Percentiles rank a stretch among this genome's conserved stretches.
Evolutionary conservation across 2,329 filamentous ascomycete species (phyloP).

Genomic region (Stagonosporopsis tanaceti): DNA sequence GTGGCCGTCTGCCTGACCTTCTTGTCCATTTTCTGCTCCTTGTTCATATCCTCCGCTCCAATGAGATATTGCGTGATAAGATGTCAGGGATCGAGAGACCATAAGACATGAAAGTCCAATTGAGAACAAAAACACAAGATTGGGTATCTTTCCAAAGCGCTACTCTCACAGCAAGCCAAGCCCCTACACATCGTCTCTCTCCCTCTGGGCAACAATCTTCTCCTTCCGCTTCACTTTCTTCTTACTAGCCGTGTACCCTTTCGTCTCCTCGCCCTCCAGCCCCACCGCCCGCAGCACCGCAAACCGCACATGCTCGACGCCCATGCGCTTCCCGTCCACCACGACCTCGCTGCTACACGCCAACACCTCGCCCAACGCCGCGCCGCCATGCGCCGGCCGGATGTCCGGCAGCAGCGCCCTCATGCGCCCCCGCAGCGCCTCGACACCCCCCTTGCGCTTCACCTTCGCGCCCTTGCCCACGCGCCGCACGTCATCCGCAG

Average conservation of each 20-base stretch:
- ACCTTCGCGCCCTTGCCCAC: constrained; percentile 22
- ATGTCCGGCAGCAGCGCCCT: constrained; percentile 49
- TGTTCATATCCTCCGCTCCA: too few relatives aligned
- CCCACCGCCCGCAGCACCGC: constrained; percentile 66
- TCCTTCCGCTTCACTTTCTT: constrained; percentile 16
- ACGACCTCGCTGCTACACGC: constrained; percentile 64
- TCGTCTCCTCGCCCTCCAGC: constrained; percentile 22
- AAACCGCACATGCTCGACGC: constrained; percentile 69
- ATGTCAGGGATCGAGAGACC: too few relatives aligned
- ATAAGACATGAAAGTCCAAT: too few relatives aligned
- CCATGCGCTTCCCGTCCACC: constrained; percentile 59
- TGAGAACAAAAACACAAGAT: too few relatives aligned
- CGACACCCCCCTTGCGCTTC: constrained; percentile 46
- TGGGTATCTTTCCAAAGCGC: too few relatives aligned
- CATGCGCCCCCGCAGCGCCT: constrained; percentile 54
- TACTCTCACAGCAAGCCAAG: neutral
- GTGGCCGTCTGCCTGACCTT: too few relatives aligned
- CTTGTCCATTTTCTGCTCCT: too few relatives aligned
- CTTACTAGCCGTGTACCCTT: constrained; percentile 14
- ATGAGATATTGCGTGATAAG: too few relatives aligned
- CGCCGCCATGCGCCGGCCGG: constrained; percentile 39
- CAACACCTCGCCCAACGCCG: constrained; percentile 66
- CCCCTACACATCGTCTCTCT: neutral
- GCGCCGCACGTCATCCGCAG: constrained; percentile 26
- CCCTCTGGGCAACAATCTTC: neutral